Conservation (phyloP, 345 rosid species). For the Physaria fendleri region DNA sequence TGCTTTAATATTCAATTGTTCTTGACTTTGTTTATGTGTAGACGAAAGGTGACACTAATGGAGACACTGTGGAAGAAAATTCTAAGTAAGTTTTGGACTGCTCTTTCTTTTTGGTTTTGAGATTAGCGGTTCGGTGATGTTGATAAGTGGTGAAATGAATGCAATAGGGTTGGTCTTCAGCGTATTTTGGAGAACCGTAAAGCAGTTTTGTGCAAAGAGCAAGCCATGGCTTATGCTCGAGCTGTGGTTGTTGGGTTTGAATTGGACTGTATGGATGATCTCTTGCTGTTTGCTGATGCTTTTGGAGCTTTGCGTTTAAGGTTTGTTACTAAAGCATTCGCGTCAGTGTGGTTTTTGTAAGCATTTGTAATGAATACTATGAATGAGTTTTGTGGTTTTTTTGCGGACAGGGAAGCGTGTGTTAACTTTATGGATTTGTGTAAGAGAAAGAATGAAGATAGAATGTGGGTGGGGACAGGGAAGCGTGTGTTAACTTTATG, state of each 20-base stretch:
- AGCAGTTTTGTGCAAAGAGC: constrained; percentile 82
- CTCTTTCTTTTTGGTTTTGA: background rate
- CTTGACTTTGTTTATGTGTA: constrained; percentile 23
- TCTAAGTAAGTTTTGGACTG: constrained; percentile 49
- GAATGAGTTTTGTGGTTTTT: background rate
- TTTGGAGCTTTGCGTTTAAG: constrained; percentile 94
- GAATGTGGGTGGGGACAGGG: constrained; percentile 91
- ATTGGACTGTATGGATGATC: constrained; percentile 58
- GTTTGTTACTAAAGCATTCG: constrained; percentile 28
- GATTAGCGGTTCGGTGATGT: background rate
- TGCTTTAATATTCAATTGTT: background rate
- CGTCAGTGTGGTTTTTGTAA: background rate
- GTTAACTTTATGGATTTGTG: constrained; percentile 76
- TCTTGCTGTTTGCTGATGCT: constrained; percentile 74
- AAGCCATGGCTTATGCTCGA: constrained; percentile 97
- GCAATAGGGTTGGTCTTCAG: constrained; percentile 73
- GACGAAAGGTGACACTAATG: constrained; percentile 41
- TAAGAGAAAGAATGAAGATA: constrained; percentile 93
- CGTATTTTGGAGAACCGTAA: constrained; percentile 76
- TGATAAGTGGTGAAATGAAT: constrained; percentile 23
- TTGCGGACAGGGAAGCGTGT: constrained; percentile 72
- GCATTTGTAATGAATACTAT: background rate
- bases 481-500: constrained; percentile 72
- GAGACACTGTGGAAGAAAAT: constrained; percentile 56
- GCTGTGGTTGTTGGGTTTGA: constrained; percentile 91